A percentile compares a stretch with the other conserved stretches of the same genome.
Evolutionary conservation across 1,284 basidiomycete genomes (phyloP).

Genomic region (Sanghuangporus weigelae): DNA sequence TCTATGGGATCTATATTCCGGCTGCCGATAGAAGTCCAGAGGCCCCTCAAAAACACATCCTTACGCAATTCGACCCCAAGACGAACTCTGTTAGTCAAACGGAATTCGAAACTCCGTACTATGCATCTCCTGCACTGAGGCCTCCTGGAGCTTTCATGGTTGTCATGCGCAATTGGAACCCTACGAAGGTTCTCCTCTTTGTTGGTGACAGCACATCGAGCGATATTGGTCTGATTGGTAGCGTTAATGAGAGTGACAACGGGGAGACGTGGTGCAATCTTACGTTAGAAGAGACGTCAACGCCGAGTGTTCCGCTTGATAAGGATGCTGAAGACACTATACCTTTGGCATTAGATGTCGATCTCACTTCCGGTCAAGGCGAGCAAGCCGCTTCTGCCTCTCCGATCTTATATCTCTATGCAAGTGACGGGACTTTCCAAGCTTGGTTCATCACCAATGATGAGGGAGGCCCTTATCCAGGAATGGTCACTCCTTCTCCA

Average conservation of each 20-base stretch:
- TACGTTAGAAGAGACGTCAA: constrained; percentile 70
- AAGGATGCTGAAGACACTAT: constrained; percentile 68
- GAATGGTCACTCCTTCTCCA: constrained; percentile 34
- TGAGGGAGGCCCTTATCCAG: constrained; percentile 44
- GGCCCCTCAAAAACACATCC: constrained; percentile 50
- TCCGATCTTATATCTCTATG: constrained; percentile 72
- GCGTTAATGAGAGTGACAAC: constrained; percentile 31
- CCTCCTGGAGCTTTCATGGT: constrained; percentile 52
- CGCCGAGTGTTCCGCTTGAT: constrained; percentile 64
- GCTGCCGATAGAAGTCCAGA: constrained; percentile 37
- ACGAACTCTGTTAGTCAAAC: constrained; percentile 43
- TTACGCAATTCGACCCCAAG: constrained; percentile 59
- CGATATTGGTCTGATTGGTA: constrained; percentile 69
- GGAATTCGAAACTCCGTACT: constrained; percentile 45
- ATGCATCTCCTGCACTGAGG: constrained; percentile 47
- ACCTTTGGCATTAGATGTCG: constrained; percentile 62
- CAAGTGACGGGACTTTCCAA: constrained; percentile 75
- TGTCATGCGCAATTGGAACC: constrained; percentile 61
- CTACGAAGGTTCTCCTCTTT: constrained; percentile 55
- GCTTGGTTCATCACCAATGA: constrained; percentile 72
- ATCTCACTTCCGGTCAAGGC: constrained; percentile 53
- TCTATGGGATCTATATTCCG: constrained; percentile 64
- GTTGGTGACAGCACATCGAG: constrained; percentile 71
- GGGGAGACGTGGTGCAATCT: constrained; percentile 59
- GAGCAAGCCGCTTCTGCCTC: constrained; percentile 44